A percentile compares a stretch with the other conserved stretches of the same genome.
These are phyloP conservation scores for Fusarium virguliforme DNA, from an alignment of 2,329 filamentous ascomycete genomes.

Conservation along the genomic window DNA sequence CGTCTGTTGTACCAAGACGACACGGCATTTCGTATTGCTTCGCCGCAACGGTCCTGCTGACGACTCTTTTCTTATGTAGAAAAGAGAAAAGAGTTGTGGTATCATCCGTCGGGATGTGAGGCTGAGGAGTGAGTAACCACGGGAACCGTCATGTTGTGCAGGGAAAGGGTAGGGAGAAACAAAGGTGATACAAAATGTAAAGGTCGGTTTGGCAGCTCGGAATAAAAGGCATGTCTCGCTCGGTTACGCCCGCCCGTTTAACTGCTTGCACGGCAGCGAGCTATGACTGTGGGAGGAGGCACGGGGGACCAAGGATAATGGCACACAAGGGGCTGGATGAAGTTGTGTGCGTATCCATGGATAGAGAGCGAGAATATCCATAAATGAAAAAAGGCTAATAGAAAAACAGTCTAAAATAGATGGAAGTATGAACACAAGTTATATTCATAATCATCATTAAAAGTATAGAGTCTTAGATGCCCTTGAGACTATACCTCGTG, in stretches of 20 bases:
- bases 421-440: too few relatives aligned
- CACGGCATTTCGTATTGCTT: constrained; percentile 44
- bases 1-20: constrained; percentile 45
- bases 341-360: too few relatives aligned
- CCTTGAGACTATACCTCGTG: too few relatives aligned
- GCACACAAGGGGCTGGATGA: too few relatives aligned
- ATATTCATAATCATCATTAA: too few relatives aligned
- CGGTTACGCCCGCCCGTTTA: constrained; percentile 39
- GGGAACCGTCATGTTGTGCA: not conserved
- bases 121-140: constrained; percentile 2
- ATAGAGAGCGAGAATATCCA: too few relatives aligned
- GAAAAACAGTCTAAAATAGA: too few relatives aligned
- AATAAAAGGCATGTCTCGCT: constrained; percentile 37
- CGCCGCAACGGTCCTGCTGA: constrained; percentile 18
- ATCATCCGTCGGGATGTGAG: constrained; percentile 9
- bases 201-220: constrained; percentile 36
- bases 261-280: constrained; percentile 36
- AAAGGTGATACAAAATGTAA: constrained; percentile 24
- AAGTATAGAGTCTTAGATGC: too few relatives aligned
- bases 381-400: too few relatives aligned
- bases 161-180: too few relatives aligned
- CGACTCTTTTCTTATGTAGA: not conserved
- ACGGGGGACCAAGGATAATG: too few relatives aligned
- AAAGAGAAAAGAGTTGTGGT: constrained; percentile 7
- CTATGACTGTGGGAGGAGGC: constrained; percentile 17